A percentile compares a stretch with the other conserved stretches of the same genome.
These are phyloP conservation scores for Paecilomyces dactylethromorphus DNA, from an alignment of 2,329 filamentous ascomycete genomes.

Conservation along the genomic window DNA sequence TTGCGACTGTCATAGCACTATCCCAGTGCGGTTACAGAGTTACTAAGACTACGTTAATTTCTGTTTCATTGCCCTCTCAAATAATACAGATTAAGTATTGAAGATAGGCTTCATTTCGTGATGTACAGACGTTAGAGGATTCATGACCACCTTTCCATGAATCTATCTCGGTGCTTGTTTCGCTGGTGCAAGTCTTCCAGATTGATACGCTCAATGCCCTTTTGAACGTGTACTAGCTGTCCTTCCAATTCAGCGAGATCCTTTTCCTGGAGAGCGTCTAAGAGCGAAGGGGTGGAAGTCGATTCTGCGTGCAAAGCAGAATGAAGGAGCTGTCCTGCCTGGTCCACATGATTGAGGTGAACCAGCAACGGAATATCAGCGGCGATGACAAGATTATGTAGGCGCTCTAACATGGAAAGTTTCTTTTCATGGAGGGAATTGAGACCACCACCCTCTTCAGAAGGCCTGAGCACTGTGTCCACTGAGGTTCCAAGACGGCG, in stretches of 20 bases:
- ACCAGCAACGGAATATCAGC: constrained; percentile 24
- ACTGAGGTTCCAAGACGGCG: constrained; percentile 26
- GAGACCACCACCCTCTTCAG: constrained; percentile 11
- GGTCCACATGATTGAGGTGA: constrained; percentile 23
- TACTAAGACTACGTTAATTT: background rate
- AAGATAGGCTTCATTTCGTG: background rate
- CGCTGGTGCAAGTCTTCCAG: constrained; percentile 24
- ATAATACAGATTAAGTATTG: background rate
- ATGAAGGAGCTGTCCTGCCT: constrained; percentile 24
- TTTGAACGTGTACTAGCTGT: constrained; percentile 23
- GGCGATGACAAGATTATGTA: constrained; percentile 18
- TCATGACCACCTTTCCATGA: constrained; percentile 27
- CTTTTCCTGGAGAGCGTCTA: constrained; percentile 18
- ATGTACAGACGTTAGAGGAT: background rate
- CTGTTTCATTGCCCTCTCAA: background rate
- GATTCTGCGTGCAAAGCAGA: constrained; percentile 25
- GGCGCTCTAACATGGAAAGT: constrained; percentile 19
- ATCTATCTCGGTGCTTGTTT: constrained; percentile 21
- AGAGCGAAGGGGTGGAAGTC: constrained; percentile 19
- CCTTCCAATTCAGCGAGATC: constrained; percentile 22
- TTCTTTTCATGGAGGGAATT: constrained; percentile 22
- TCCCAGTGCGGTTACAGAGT: background rate
- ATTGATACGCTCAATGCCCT: constrained; percentile 26
- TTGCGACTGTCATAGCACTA: too few species aligned
- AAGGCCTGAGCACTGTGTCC: constrained; percentile 18